phyloP scores from a whole-genome alignment of 768 basidiomycete species.

The Botryobasidium botryosum region DNA sequence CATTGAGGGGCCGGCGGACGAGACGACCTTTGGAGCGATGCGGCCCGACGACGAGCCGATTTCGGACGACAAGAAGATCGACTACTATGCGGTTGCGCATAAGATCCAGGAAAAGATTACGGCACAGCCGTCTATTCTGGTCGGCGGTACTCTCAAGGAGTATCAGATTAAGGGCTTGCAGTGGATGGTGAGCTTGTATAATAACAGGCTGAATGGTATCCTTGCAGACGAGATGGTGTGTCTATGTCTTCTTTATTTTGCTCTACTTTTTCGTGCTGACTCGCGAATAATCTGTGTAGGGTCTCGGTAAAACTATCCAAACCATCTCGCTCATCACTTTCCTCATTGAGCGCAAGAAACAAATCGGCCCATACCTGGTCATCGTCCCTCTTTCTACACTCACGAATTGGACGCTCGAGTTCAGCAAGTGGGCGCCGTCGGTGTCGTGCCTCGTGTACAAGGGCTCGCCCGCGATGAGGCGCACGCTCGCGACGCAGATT shows the following conservation, averaged over 20 bases:
- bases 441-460: slow-evolving; percentile 77
- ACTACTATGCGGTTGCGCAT: slow-evolving; percentile 95
- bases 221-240: slow-evolving; percentile 85
- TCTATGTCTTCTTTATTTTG: slow-evolving; percentile 5
- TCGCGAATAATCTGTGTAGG: slow-evolving; percentile 27
- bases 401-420: slow-evolving; percentile 95
- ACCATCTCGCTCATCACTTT: slow-evolving; percentile 91
- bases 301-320: slow-evolving; percentile 91
- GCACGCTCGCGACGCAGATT: slow-evolving; percentile 59
- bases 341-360: slow-evolving; percentile 78
- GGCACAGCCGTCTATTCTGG: slow-evolving; percentile 51
- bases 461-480: slow-evolving; percentile 73
- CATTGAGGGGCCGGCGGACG: slow-evolving; percentile 61
- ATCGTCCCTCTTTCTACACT: slow-evolving; percentile 92
- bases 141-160: slow-evolving; percentile 84
- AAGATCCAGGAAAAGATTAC: slow-evolving; percentile 73
- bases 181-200: slow-evolving; percentile 98
- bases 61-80: slow-evolving; percentile 58
- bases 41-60: slow-evolving; percentile 36
- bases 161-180: slow-evolving; percentile 91
- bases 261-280: background rate
- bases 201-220: slow-evolving; percentile 90
- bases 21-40: slow-evolving; percentile 83
- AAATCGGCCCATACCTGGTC: slow-evolving; percentile 89
- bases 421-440: slow-evolving; percentile 88